Evolutionary conservation across 768 basidiomycete genomes (phyloP), one percentile per base, ranked within the genome.

Genomic region (Hypholoma sublateritium): DNA sequence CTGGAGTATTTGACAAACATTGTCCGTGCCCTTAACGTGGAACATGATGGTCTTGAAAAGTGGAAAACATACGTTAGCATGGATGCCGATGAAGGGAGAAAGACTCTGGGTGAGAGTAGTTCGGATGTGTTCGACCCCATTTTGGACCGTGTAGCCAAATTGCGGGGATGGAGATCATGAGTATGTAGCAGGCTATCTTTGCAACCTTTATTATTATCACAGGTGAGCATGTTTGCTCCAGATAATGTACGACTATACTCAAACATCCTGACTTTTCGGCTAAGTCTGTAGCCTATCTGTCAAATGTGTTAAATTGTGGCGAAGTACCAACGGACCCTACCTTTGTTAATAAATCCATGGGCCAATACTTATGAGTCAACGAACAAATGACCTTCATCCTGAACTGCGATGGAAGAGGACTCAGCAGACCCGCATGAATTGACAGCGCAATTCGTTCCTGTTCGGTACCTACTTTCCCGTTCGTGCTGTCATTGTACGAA

Each of bases 1-100:
- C 70, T 99, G 59, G 89, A 86, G 21, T 97, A 98, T 72, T 77
- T 99, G 39, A 84, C 86, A 2, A 97, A 96, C 63, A 95, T 98
- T 46, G 89, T 95, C 34, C 79, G 86, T 46, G 95, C 93, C 24
- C 77, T 98, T 50, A 94, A 95, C 65, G 93, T 96, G 5, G 93
- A 96, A 62, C 88, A 80, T 65, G 83, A 84, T 6, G 88, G 87
- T 36, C 73, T 98, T 44, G 89, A 89, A 60, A 77, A 74, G 65
- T 98, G 96, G 96, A 85, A 82, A 69, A 81, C 82, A 49, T 86
- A 77, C 52, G 77, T 80, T n/a, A 84, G 82, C 36, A 70, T 88
- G 74, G 83, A 84, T 43, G 83, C 89, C 48, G 75, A 77, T 41
- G 77, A 76, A 46, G 77, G 78, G 4, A 72, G 62, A 50, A 72